Percentiles rank a stretch among this genome's conserved stretches.
Evolutionary conservation across 805 yeast genomes (phyloP).

Genomic region (Lipomyces yamanashiensis): DNA sequence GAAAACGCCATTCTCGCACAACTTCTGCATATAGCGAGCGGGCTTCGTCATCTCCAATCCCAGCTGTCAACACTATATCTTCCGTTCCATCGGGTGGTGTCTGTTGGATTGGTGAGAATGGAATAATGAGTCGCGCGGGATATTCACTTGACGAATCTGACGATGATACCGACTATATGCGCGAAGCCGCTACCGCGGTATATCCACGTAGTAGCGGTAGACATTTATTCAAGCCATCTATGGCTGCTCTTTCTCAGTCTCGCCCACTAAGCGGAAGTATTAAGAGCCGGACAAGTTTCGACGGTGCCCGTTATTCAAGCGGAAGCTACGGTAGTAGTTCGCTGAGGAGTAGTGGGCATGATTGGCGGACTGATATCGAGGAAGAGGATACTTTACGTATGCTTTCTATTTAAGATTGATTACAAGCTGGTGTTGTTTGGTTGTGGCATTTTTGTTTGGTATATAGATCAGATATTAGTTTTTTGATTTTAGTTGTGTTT

Average conservation of each 20-base stretch:
- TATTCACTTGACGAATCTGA: conserved; percentile 13
- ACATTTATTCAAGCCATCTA: background rate
- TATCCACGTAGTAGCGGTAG: background rate
- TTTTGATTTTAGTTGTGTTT: background rate
- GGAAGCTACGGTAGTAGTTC: conserved; percentile 12
- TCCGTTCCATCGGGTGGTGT: conserved; percentile 19
- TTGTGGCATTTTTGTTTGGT: background rate
- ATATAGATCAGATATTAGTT: background rate
- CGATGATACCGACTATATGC: conserved; percentile 10
- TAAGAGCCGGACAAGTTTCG: conserved; percentile 12
- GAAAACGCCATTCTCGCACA: conserved; percentile 8
- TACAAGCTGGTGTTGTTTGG: background rate
- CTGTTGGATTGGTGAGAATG: conserved; percentile 33
- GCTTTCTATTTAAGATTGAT: conserved; percentile 1
- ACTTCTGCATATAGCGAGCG: conserved; percentile 4
- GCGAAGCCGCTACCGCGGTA: no score
- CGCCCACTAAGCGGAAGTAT: conserved; percentile 10
- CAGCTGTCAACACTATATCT: background rate
- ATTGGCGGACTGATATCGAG: conserved; percentile 16
- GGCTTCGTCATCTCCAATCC: background rate
- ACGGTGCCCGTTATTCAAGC: conserved; percentile 2
- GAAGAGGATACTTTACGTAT: conserved; percentile 17
- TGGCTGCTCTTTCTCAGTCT: conserved; percentile 1
- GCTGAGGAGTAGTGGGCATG: conserved; percentile 20
- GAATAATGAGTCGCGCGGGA: conserved; percentile 14